phyloP scores from a whole-genome alignment of 1,284 basidiomycete species.

The Irpex sp. region DNA sequence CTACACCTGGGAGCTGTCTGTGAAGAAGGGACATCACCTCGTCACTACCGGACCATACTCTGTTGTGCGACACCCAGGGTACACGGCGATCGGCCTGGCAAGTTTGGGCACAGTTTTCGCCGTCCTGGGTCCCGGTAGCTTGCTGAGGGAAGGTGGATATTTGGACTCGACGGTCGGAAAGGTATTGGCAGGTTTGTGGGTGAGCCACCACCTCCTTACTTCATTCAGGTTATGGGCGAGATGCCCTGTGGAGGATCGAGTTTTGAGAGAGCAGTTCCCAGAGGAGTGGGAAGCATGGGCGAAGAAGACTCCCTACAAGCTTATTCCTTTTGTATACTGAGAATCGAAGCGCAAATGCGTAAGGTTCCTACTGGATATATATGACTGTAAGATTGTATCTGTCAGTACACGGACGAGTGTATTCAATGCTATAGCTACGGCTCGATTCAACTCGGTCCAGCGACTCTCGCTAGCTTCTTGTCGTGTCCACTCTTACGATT shows the following conservation, averaged over 20 bases:
- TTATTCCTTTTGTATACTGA: constrained; percentile 12
- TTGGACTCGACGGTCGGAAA: constrained; percentile 1
- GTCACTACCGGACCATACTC: constrained; percentile 6
- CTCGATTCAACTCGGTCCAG: constrained; percentile 26
- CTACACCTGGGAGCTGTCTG: constrained; percentile 7
- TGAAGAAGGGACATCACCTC: constrained; percentile 2
- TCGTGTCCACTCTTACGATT: constrained; percentile 70
- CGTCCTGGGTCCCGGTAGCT: constrained; percentile 4
- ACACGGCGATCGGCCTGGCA: neutral
- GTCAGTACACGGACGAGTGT: neutral
- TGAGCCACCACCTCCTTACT: neutral
- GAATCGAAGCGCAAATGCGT: neutral
- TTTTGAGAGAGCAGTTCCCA: constrained; percentile 11
- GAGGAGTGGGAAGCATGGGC: constrained; percentile 12
- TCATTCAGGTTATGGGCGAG: neutral
- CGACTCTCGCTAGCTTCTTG: constrained; percentile 67
- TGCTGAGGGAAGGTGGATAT: constrained; percentile 1
- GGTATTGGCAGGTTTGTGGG: neutral
- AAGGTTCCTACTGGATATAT: neutral
- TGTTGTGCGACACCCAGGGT: constrained; percentile 5
- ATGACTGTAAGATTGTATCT: neutral
- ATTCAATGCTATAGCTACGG: neutral
- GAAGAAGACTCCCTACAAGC: constrained; percentile 12
- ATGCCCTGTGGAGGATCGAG: constrained; percentile 6
- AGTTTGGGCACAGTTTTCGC: neutral